phyloP scores from a whole-genome alignment of 345 rosid genomes.

The Brassica cretica region DNA sequence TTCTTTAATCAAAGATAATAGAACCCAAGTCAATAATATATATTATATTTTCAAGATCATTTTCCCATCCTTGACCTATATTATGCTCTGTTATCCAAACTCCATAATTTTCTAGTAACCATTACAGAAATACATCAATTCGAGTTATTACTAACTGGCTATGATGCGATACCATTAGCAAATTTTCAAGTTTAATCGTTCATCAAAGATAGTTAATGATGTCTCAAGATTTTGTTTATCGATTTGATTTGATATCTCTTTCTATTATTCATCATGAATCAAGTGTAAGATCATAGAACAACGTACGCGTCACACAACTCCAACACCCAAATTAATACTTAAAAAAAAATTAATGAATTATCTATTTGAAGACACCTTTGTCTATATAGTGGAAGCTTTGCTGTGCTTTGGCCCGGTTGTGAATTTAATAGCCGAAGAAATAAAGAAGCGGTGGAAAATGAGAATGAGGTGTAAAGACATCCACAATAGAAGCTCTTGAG shows the following conservation, averaged over 20 bases:
- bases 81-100: not conserved
- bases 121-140: not conserved
- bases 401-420: constrained; percentile 29
- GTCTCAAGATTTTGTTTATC: not conserved
- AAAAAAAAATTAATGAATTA: not conserved
- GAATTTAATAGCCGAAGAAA: constrained; percentile 11
- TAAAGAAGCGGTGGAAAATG: constrained; percentile 33
- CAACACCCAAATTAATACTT: not conserved
- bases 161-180: not conserved
- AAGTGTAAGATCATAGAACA: not conserved
- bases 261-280: not conserved
- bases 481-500: too few relatives aligned
- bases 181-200: not conserved
- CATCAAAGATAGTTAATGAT: not conserved
- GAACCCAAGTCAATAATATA: not conserved
- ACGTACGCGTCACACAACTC: not conserved
- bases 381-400: constrained; percentile 19
- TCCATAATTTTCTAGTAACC: not conserved
- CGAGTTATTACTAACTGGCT: not conserved
- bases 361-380: constrained; percentile 22
- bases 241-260: not conserved
- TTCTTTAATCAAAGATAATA: not conserved
- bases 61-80: not conserved
- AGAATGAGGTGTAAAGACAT: constrained; percentile 37
- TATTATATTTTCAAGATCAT: not conserved